These are phyloP conservation scores for Alopecurus myosuroides DNA, from an alignment of 176 grass and related monocot species.

Conservation along the genomic window DNA sequence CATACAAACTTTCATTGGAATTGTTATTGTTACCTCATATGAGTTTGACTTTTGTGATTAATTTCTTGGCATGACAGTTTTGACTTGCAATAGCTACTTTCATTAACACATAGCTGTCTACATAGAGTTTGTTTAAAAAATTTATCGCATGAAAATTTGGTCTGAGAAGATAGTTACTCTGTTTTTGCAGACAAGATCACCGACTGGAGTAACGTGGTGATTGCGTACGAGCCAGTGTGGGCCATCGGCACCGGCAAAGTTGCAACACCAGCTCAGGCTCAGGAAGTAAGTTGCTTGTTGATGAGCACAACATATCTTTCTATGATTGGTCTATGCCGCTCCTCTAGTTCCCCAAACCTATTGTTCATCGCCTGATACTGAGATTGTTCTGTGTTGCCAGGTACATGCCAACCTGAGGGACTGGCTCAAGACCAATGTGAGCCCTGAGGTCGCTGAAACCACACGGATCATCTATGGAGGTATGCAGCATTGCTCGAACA, in stretches of 20 bases:
- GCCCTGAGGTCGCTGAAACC: constrained; percentile 69
- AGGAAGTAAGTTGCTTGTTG: constrained; percentile 69
- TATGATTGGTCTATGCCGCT: neutral
- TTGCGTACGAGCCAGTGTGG: constrained; percentile 98
- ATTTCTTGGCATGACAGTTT: neutral
- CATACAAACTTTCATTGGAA: neutral
- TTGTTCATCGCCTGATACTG: neutral
- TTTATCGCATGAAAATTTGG: neutral
- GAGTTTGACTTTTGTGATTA: neutral
- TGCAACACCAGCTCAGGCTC: constrained; percentile 83
- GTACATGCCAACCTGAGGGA: constrained; percentile 62
- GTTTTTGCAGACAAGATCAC: constrained; percentile 59
- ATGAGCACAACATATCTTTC: neutral
- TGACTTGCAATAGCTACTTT: neutral
- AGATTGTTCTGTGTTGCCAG: constrained; percentile 23
- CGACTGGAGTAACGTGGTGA: constrained; percentile 83
- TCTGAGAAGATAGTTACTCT: neutral
- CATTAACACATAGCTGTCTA: no score
- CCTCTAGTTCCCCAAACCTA: neutral
- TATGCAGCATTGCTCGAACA: constrained; percentile 19
- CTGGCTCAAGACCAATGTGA: constrained; percentile 75
- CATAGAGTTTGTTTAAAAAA: neutral
- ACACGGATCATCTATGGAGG: constrained; percentile 83
- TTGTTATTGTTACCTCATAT: no score
- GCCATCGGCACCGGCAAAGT: constrained; percentile 99